Base-by-base conservation (phyloP, 805 yeast species). In the Brettanomyces naardenensis region DNA sequence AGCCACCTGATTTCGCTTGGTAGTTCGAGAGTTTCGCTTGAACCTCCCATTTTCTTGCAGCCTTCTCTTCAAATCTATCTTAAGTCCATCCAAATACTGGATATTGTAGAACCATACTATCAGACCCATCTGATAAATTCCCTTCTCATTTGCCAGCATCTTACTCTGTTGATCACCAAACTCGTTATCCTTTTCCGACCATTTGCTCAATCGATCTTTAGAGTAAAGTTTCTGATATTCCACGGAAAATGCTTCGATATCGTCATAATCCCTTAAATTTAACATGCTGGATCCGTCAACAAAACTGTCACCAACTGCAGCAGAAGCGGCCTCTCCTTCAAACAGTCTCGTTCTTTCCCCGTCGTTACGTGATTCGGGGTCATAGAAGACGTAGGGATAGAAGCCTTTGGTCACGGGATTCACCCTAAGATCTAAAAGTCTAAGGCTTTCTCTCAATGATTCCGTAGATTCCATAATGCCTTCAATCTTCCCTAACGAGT, bases 301-400 rank as follows among this genome's bases (percentile, higher is more conserved):
- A 21, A 20, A 15, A 10, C 15, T 11, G 13, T 32, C 36, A 18
- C 37, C 39, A 9, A 20, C 18, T 5, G 28, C 14, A 10, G 22
- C 18, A n/a, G 22, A 21, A 5, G 27, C 30, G 13, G 43, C 51
- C 6, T 19, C 38, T 23, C 36, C 40, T n/a, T 28, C 33, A 4
- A 19, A 9, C 35, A 11, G 28, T 19, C 3, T 19, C 17, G 14
- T 30, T 15, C 35, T 34, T 18, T 47, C 42, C 10, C 43, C 46
- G 2, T 41, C 41, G 3, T 32, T 33, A 13, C 29, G 42, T 23
- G 44, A 44, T 35, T 66, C 75, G 6, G 62, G 61, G 4, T 71
- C 70, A 43, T 66, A 68, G 52, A 74, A 73, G 2, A 74, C 74
- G 45, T 65, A 72, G 1, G 80, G 77, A 48, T 74, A 73, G 35